These are phyloP conservation scores for Gossypium trilobum DNA, from an alignment of 441 rosid genomes.

Conservation along the genomic window DNA sequence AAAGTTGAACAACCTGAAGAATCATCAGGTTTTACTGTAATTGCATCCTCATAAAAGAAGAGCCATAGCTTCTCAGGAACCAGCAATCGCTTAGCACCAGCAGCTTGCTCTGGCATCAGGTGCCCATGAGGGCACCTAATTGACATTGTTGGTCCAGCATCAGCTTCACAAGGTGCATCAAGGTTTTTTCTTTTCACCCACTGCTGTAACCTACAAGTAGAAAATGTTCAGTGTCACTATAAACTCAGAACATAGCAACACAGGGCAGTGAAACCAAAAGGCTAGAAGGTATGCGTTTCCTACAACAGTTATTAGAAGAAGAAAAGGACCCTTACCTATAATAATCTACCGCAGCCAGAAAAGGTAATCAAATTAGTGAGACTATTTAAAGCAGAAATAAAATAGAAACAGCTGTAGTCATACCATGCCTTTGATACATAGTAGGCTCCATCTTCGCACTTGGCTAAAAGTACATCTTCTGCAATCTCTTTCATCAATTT, in stretches of 20 bases:
- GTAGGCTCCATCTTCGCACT: conserved; percentile 54
- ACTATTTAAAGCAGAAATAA: conserved; percentile 6
- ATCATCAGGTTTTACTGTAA: conserved; percentile 58
- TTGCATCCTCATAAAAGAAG: conserved; percentile 75
- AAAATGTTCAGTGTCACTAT: conserved; percentile 7
- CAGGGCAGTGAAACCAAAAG: background rate
- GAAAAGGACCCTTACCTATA: background rate
- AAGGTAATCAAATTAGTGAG: conserved; percentile 13
- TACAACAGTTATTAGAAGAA: background rate
- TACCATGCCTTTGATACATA: conserved; percentile 83
- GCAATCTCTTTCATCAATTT: conserved; percentile 67
- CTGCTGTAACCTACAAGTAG: conserved; percentile 73
- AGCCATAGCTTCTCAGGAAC: conserved; percentile 87
- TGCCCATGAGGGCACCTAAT: conserved; percentile 74
- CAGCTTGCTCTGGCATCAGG: conserved; percentile 78
- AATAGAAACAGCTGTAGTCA: conserved; percentile 13
- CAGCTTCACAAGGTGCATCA: conserved; percentile 90
- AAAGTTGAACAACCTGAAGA: conserved; percentile 45
- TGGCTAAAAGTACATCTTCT: conserved; percentile 52
- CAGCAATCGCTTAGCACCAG: conserved; percentile 78
- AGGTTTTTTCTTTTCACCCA: conserved; percentile 88
- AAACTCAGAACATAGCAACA: background rate
- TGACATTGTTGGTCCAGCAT: conserved; percentile 75
- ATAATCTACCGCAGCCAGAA: background rate
- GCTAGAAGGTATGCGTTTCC: conserved; percentile 9